Evolutionary conservation across 2,329 filamentous ascomycete genomes (phyloP), one percentile per base, ranked within the genome.

Genomic region (Coleophoma crateriformis): DNA sequence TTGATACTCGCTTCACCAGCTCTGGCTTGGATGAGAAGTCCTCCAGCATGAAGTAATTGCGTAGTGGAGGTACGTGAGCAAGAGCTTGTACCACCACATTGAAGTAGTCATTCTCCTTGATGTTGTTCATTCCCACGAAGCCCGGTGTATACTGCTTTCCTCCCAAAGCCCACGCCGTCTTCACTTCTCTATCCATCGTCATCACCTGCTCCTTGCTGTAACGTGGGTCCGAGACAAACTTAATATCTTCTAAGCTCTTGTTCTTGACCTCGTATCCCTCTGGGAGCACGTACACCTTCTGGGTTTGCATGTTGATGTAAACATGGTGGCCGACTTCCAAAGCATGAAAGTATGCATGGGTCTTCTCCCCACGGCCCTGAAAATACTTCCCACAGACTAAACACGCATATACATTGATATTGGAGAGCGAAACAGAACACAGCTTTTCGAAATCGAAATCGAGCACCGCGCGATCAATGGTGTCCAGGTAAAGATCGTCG

Each of bases 371-470:
- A 60, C 94, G 82, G 47, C 94, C 94, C 69, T 96, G 90, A 68
- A 87, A 99, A 74, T 99, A 99, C 68, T 90, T 92, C n/a, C 94
- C 94, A 68, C 94, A 99, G 1, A 97, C 88, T 11, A 99, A 80
- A 64, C 94, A 99, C 10, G 94, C 94, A 68, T 99, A 99, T 41
- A 99, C 91, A 66, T 99, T 99, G 72, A 97, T 96, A 67, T 97
- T 97, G 45, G 91, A 96, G 7, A 99, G 79, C 33, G 90, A 95
- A 58, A 99, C 79, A 20, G 92, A 97, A 72, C 94, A 99, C 12
- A 96, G 82, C 75, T 99, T 99, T 67, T 99, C 94, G 67, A 99
- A 99, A 70, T 99, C 94, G 66, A 97, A 97, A 70, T 99, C 94
- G 50, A 97, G 84, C 43, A 96, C 85, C 64, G 85, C 83, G 62